Base-by-base conservation (phyloP, 371 early-diverging fungal species). In the Synchytrium microbalum region DNA sequence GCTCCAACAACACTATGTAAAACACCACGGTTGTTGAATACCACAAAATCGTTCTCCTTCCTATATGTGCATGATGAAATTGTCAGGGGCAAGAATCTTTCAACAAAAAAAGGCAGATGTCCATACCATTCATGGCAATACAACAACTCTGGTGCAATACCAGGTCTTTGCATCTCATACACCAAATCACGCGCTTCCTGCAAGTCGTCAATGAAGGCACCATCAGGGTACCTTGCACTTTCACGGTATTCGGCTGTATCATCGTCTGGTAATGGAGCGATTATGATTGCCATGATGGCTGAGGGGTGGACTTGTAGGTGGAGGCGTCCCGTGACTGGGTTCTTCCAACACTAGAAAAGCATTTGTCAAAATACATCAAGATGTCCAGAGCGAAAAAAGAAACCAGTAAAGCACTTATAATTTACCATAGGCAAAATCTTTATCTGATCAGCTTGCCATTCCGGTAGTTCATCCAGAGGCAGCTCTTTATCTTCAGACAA, bases 41-140 rank as follows among this genome's bases (percentile, higher is more conserved):
- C n/a, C n/a, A n/a, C n/a, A n/a, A n/a, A n/a, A n/a, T n/a, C n/a
- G n/a, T n/a, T n/a, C n/a, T n/a, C n/a, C n/a, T n/a, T n/a, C n/a
- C n/a, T n/a, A n/a, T n/a, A n/a, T n/a, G n/a, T n/a, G n/a, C n/a
- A n/a, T n/a, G n/a, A n/a, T n/a, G n/a, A n/a, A n/a, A n/a, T n/a
- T n/a, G n/a, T n/a, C n/a, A n/a, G n/a, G n/a, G n/a, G n/a, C n/a
- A n/a, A n/a, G n/a, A n/a, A n/a, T n/a, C n/a, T n/a, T n/a, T n/a
- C n/a, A n/a, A n/a, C n/a, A n/a, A n/a, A n/a, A n/a, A n/a, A n/a
- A n/a, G n/a, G n/a, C n/a, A n/a, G n/a, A n/a, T n/a, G n/a, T 25
- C 64, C 67, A 58, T 64, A 28, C 67, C 67, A 67, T 27, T 67
- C 67, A 24, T 67, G 67, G 38, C 56, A 60, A 32, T 63, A 63